Conservation (phyloP, 306 rosid genomes). For the Castanopsis chinensis region DNA sequence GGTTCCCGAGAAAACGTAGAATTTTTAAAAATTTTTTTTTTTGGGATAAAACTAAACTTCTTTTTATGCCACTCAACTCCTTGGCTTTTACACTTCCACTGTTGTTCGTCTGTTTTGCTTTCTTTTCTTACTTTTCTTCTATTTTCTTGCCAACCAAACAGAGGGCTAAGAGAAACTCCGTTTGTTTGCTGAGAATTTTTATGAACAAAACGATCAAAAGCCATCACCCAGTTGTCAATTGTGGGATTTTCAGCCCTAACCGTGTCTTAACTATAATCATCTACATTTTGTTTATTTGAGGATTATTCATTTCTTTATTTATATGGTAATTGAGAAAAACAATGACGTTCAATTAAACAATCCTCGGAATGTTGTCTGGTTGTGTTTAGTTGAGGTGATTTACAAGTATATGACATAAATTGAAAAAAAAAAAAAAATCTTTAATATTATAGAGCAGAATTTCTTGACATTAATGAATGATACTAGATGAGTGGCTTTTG, state of each 20-base stretch:
- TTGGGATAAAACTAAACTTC: neutral
- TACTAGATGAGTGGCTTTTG: neutral
- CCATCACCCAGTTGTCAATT: neutral
- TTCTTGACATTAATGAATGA: neutral
- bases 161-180: neutral
- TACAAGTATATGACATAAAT: neutral
- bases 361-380: neutral
- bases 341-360: neutral
- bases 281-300: neutral
- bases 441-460: neutral
- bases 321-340: neutral
- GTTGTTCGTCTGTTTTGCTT: neutral
- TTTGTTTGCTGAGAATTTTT: neutral
- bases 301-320: neutral
- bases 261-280: neutral
- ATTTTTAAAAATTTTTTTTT: neutral
- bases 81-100: neutral
- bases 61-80: neutral
- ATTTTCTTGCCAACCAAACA: conserved; percentile 3
- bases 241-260: neutral
- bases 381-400: neutral
- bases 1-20: conserved; percentile 9
- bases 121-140: neutral
- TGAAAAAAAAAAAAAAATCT: too few relatives aligned
- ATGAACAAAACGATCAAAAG: neutral